These are phyloP conservation scores for Fistulina hepatica DNA, from an alignment of 1,284 basidiomycete species.

Conservation along the genomic window DNA sequence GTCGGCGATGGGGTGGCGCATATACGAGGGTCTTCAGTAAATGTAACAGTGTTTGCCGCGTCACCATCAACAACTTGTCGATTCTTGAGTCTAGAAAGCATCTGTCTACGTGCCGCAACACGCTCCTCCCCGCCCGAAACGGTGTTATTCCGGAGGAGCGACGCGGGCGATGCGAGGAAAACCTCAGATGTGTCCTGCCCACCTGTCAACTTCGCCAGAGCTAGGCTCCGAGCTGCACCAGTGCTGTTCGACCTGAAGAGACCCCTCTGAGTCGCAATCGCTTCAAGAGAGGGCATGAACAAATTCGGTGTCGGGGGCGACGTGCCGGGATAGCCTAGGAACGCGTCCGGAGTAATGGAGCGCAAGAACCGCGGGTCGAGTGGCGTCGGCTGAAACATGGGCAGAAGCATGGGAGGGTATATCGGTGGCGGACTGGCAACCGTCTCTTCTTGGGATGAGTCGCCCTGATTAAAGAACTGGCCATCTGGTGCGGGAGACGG, in stretches of 20 bases:
- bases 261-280: constrained; percentile 43
- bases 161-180: constrained; percentile 41
- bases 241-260: constrained; percentile 74
- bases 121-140: constrained; percentile 70
- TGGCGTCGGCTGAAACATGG: constrained; percentile 55
- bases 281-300: constrained; percentile 55
- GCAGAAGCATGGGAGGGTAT: constrained; percentile 38
- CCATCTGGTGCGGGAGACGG: no score
- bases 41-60: no score
- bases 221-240: constrained; percentile 43
- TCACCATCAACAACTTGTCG: neutral
- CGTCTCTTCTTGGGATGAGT: constrained; percentile 56
- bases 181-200: constrained; percentile 49
- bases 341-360: constrained; percentile 41
- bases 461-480: no score
- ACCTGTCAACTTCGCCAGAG: constrained; percentile 65
- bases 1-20: constrained; percentile 25
- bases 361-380: constrained; percentile 42
- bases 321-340: constrained; percentile 48
- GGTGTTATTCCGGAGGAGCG: constrained; percentile 62
- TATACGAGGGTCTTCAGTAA: constrained; percentile 52
- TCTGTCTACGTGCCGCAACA: constrained; percentile 51
- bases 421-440: constrained; percentile 30
- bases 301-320: constrained; percentile 47
- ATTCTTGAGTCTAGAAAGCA: constrained; percentile 47